A percentile compares a stretch with the other conserved stretches of the same genome.
Evolutionary conservation across 768 basidiomycete species (phyloP).

Genomic region (Podaxis sp.): DNA sequence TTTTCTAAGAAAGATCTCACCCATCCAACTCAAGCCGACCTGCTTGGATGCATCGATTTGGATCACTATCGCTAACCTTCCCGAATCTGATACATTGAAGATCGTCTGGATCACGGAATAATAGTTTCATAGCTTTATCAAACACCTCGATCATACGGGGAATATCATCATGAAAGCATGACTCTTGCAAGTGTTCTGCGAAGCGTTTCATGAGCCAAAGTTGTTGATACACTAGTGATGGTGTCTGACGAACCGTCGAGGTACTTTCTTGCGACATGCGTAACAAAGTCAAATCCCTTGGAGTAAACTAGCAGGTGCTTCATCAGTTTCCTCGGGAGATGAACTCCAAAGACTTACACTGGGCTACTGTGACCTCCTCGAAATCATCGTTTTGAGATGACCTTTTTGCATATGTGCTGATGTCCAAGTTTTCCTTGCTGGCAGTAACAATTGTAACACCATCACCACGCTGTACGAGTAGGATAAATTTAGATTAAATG

Average conservation of each 20-base stretch:
- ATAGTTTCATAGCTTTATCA: constrained; percentile 45
- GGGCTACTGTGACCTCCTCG: constrained; percentile 31
- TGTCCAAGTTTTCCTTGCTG: constrained; percentile 43
- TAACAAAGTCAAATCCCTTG: constrained; percentile 43
- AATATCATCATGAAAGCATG: constrained; percentile 17
- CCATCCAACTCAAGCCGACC: constrained; percentile 45
- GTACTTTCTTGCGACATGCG: constrained; percentile 30
- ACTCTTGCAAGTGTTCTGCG: constrained; percentile 13
- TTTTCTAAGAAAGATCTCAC: constrained; percentile 16
- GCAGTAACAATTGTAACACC: constrained; percentile 40
- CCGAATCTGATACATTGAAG: constrained; percentile 50
- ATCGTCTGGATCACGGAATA: constrained; percentile 37
- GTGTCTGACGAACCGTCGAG: constrained; percentile 26
- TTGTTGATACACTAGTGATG: too few species aligned
- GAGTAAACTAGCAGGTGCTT: constrained; percentile 30
- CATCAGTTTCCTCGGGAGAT: neutral
- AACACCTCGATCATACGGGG: constrained; percentile 29
- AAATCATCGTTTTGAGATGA: constrained; percentile 20
- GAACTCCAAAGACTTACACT: constrained; percentile 1
- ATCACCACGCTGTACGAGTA: constrained; percentile 25
- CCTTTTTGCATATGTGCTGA: constrained; percentile 33
- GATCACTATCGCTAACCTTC: constrained; percentile 38
- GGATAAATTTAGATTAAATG: neutral
- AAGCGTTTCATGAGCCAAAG: neutral
- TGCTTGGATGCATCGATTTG: constrained; percentile 36